Conservation (phyloP, 2,329 filamentous ascomycete species). For the Microcera coccophila region DNA sequence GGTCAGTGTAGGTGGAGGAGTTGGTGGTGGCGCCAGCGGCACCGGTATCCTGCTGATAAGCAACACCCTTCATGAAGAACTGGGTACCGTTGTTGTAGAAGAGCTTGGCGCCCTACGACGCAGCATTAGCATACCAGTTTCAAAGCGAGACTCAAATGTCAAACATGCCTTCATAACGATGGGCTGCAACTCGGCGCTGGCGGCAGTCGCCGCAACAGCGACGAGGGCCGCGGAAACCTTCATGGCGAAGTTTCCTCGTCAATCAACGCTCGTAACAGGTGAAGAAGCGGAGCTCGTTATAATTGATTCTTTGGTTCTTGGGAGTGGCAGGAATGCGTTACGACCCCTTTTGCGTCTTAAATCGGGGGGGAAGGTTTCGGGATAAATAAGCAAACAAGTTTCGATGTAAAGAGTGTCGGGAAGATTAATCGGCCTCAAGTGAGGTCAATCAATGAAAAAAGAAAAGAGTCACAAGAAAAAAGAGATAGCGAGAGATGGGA, state of each 20-base stretch:
- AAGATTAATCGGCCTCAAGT: constrained; percentile 25
- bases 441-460: constrained; percentile 20
- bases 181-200: constrained; percentile 46
- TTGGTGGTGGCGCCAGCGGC: constrained; percentile 48
- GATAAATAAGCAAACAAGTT: constrained; percentile 5
- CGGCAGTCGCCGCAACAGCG: constrained; percentile 40
- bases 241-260: constrained; percentile 28
- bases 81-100: constrained; percentile 73
- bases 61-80: constrained; percentile 84
- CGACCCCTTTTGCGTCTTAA: constrained; percentile 13
- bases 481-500: constrained; percentile 21
- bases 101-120: constrained; percentile 69
- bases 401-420: constrained; percentile 30
- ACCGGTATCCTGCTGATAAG: constrained; percentile 81
- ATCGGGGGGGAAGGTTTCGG: neutral
- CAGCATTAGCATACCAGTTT: neutral
- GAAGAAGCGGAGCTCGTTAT: too few species aligned
- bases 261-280: constrained; percentile 9
- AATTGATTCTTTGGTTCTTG: too few species aligned
- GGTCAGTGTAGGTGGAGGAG: constrained; percentile 67
- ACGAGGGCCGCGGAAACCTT: constrained; percentile 37
- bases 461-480: constrained; percentile 21
- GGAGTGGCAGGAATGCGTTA: constrained; percentile 13
- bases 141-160: neutral
- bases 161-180: constrained; percentile 64